Base-by-base conservation (phyloP, 768 basidiomycete genomes). In the Russula dissimulans region DNA sequence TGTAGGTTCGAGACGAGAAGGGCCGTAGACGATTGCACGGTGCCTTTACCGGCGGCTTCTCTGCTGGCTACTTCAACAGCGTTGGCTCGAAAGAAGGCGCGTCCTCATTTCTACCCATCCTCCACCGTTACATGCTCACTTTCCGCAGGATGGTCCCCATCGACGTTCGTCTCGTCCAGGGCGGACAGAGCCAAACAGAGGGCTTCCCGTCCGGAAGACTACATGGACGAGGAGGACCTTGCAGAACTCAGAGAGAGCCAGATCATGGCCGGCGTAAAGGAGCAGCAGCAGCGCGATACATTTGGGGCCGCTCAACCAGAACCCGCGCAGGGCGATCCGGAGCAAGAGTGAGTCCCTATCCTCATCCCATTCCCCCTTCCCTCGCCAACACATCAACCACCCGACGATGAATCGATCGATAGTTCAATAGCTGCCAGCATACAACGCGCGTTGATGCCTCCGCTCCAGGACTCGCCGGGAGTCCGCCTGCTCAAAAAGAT, bases 141-240 rank as follows among this genome's bases (percentile, higher is more conserved):
- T 32, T 60, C 8, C 26, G n/a, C 66, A 97, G 95, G 95, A 84
- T 99, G 95, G 94, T 72, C 91, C 8, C 97, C 97, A 0, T 81
- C 88, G 38, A 90, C 91, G 3, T 99, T 98, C 72, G 85, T 90
- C 14, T 97, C 95, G 0, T 97, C 95, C 7, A 81, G 94, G 36
- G 72, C 70, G 32, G 87, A 90, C 46, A 82, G 94, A 50, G 82
- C 82, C 48, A 86, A 86, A 70, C 72, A 80, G 66, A 78, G 81
- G 66, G 74, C 72, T 3, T 73, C 78, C n/a, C 79, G 79, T 36
- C 87, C 92, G 0, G 91, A 95, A 72, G 93, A 97, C 70, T 98
- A 91, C 70, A 98, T 99, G 97, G 97, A 99, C 74, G 97, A 97
- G 45, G 97, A 99, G 73, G 97, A 98, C 71, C 76, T 97, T 15